These are phyloP conservation scores for Lithocarpus polystachyus DNA, from an alignment of 306 rosid species.

Conservation along the genomic window DNA sequence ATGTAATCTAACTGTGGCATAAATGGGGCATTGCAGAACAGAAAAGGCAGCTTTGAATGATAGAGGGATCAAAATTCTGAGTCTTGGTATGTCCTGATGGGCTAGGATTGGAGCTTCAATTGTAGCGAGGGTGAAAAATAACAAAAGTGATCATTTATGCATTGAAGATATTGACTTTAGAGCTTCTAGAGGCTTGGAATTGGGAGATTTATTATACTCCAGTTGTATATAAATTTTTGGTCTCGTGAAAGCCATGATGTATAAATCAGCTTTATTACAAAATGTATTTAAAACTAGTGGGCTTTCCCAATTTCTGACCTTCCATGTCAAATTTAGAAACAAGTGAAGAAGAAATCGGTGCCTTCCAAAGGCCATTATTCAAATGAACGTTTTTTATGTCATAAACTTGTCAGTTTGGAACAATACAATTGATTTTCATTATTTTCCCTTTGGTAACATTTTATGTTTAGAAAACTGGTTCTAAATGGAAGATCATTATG, in stretches of 20 bases:
- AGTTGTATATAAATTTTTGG: slow-evolving; percentile 15
- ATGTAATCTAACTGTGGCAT: slow-evolving; percentile 1
- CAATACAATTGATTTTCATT: too few relatives aligned
- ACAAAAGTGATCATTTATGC: slow-evolving; percentile 2
- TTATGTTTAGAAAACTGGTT: too few relatives aligned
- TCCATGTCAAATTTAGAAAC: neutral
- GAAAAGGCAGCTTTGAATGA: neutral
- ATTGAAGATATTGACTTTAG: neutral
- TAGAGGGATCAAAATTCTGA: neutral
- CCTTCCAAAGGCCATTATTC: neutral
- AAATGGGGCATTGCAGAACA: slow-evolving; percentile 28
- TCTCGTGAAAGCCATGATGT: neutral
- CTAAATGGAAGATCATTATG: too few relatives aligned
- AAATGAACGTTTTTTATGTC: too few relatives aligned
- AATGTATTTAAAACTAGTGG: neutral
- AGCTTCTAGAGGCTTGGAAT: neutral
- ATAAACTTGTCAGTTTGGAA: too few relatives aligned
- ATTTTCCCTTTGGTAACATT: too few relatives aligned
- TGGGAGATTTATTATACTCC: neutral
- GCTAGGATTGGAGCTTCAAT: slow-evolving; percentile 5
- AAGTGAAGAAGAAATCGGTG: neutral
- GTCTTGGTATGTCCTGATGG: neutral
- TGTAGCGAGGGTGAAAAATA: neutral
- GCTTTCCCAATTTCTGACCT: neutral
- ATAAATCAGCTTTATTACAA: neutral